Conservation (phyloP, 345 rosid species). For the Salix koriyanagi region DNA sequence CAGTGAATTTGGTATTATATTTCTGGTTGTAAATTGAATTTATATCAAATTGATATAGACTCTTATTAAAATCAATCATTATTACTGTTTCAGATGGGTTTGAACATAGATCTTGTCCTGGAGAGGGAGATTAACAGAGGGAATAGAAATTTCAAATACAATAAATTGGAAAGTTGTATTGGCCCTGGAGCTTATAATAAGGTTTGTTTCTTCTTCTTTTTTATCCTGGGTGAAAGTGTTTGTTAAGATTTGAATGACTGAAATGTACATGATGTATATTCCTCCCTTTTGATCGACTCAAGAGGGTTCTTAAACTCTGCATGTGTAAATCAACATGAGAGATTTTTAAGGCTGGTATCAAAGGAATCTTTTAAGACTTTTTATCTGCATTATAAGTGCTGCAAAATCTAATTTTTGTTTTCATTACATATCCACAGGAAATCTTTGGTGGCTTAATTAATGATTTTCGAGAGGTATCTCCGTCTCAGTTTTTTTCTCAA, state of each 20-base stretch:
- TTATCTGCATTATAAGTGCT: background rate
- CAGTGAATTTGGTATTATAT: background rate
- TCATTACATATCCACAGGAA: slow-evolving; percentile 32
- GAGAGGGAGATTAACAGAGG: slow-evolving; percentile 21
- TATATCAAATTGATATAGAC: background rate
- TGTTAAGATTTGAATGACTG: background rate
- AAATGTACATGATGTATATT: background rate
- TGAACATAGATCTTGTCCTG: slow-evolving; percentile 22
- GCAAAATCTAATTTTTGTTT: background rate
- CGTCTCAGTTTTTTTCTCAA: slow-evolving; percentile 25
- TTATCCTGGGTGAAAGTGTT: background rate
- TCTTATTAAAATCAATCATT: slow-evolving; percentile 5
- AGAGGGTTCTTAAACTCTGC: background rate
- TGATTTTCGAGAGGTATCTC: slow-evolving; percentile 18
- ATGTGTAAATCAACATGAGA: background rate
- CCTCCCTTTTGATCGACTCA: background rate
- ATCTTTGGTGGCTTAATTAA: slow-evolving; percentile 23
- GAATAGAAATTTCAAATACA: slow-evolving; percentile 14
- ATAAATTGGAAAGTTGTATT: slow-evolving; percentile 12
- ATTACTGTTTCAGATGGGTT: slow-evolving; percentile 32
- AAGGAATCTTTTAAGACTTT: background rate
- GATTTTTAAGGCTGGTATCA: background rate
- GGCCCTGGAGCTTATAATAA: slow-evolving; percentile 30
- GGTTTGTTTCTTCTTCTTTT: slow-evolving; percentile 25
- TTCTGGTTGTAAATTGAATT: background rate